Base-by-base conservation (phyloP, 257 asterid species). In the Leonotis leonurus region DNA sequence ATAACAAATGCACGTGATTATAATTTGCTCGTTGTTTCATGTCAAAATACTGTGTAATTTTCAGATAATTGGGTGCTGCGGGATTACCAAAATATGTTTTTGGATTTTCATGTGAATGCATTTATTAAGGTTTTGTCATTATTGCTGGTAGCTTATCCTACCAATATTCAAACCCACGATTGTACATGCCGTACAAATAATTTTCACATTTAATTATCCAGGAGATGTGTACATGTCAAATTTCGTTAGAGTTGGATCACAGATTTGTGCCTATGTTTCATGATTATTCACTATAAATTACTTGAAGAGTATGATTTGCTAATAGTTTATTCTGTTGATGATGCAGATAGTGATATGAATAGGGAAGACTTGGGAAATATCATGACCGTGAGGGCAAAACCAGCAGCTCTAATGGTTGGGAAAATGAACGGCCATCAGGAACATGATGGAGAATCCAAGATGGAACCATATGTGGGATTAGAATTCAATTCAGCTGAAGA, bases 401-500 rank as follows among this genome's bases (percentile, higher is more conserved):
- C 92, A 41, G 56, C 80, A 55, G 68, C 76, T 68, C 71, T 71
- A 62, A 67, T 59, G 56, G 57, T 79, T 66, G 57, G 73, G 8
- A 81, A 70, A 65, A 72, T 39, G 46, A 84, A 78, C 70, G 89
- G 82, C 14, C 77, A 73, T 52, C 71, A 67, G 11, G 74, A 76
- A 30, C 81, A 80, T 65, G 89, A 64, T 56, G 87, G 85, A 55
- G 84, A 82, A 66, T 79, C 94, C 18, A 72, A 59, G 50, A 70
- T 73, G 62, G 96, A 85, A 69, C 98, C 90, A 39, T 70, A 62
- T 4, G 85, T 78, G n/a, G 98, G 98, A 40, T 79, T 84, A 58
- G 96, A 91, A 73, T 91, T 91, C 60, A 79, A 86, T 77, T 65
- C 94, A 43, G 87, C 92, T 49, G 98, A 91, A 60, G 96, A 82